A percentile compares a stretch with the other conserved stretches of the same genome.
These are phyloP conservation scores for Umbelopsis isabellina DNA, from an alignment of 192 early-diverging fungal species.

Conservation along the genomic window DNA sequence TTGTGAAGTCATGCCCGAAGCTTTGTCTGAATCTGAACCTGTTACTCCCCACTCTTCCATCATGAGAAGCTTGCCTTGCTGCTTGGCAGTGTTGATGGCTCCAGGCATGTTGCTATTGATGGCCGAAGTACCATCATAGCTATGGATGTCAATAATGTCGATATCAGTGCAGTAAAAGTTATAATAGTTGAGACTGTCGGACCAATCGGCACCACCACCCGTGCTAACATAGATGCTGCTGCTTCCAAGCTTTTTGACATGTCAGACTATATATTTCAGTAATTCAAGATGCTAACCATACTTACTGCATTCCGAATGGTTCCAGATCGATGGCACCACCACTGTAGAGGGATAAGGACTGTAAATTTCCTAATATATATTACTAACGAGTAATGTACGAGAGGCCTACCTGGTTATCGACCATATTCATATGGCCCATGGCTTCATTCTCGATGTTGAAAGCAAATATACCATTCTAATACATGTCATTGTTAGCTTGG, in stretches of 20 bases:
- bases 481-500: background rate
- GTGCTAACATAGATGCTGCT: constrained; percentile 18
- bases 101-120: constrained; percentile 17
- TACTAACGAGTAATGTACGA: background rate
- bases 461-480: constrained; percentile 7
- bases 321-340: constrained; percentile 17
- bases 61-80: constrained; percentile 14
- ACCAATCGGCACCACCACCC: constrained; percentile 6
- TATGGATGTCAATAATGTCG: constrained; percentile 9
- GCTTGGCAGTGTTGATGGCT: constrained; percentile 5
- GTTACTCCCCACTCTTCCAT: constrained; percentile 12
- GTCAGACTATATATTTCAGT: background rate
- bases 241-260: background rate
- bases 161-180: constrained; percentile 14
- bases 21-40: background rate
- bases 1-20: constrained; percentile 8
- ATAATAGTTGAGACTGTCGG: constrained; percentile 8
- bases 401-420: constrained; percentile 12
- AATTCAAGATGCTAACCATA: background rate
- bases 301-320: constrained; percentile 9
- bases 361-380: background rate
- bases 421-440: constrained; percentile 12
- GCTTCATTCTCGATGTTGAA: constrained; percentile 18
- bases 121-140: constrained; percentile 11
- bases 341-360: background rate